Evolutionary conservation across 768 basidiomycete genomes (phyloP).

Genomic region (Hygrophorus russula): DNA sequence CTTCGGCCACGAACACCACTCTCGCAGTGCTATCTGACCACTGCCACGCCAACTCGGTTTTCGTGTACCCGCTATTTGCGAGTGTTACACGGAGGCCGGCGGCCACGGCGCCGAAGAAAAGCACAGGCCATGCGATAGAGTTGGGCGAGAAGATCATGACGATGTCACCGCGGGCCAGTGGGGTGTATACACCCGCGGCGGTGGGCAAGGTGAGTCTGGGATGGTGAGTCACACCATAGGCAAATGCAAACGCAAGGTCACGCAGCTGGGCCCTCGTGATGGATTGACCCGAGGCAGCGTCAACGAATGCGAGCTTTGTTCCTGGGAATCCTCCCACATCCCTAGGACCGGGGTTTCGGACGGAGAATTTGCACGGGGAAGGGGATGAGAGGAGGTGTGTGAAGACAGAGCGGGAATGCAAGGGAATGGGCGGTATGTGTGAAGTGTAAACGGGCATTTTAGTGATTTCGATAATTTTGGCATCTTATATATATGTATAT

Average conservation of each 20-base stretch:
- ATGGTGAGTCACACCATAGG: conserved; percentile 39
- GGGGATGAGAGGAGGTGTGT: conserved; percentile 31
- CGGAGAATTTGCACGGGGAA: neutral
- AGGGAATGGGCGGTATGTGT: conserved; percentile 22
- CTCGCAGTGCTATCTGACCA: conserved; percentile 55
- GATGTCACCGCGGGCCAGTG: conserved; percentile 39
- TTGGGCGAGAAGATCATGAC: conserved; percentile 64
- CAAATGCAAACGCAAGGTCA: conserved; percentile 34
- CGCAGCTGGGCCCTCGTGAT: conserved; percentile 36
- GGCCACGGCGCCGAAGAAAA: conserved; percentile 42
- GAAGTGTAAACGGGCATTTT: conserved; percentile 39
- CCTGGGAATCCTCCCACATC: conserved; percentile 25
- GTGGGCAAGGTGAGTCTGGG: conserved; percentile 9
- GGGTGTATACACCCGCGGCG: conserved; percentile 11
- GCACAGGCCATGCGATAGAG: conserved; percentile 39
- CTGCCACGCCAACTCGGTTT: conserved; percentile 61
- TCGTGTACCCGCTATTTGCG: conserved; percentile 62
- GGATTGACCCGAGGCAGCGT: conserved; percentile 33
- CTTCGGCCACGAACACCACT: conserved; percentile 55
- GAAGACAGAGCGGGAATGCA: conserved; percentile 34
- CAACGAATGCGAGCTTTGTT: conserved; percentile 36
- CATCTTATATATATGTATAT: no score
- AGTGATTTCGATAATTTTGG: no score
- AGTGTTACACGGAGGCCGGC: conserved; percentile 61
- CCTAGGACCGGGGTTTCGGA: neutral